Percentiles rank a stretch among this genome's conserved stretches.
Conservation (phyloP, 768 basidiomycete genomes). For the Neoboletus brunneissimus region DNA sequence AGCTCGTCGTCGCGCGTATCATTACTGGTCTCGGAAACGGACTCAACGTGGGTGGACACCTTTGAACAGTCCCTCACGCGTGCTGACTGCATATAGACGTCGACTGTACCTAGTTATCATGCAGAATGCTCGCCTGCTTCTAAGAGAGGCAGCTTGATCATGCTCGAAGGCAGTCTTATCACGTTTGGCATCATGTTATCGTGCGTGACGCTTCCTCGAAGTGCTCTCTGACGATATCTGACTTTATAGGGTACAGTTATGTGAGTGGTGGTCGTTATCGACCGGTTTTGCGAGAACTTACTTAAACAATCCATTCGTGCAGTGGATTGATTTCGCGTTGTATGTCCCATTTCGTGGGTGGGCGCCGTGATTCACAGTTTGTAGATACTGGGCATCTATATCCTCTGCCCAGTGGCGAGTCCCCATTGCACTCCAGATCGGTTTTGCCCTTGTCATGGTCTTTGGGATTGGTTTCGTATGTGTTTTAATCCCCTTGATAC, state of each 20-base stretch:
- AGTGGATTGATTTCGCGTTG: slow-evolving; percentile 68
- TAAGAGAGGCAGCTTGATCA: slow-evolving; percentile 57
- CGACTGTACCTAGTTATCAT: slow-evolving; percentile 63
- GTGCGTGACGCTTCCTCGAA: slow-evolving; percentile 34
- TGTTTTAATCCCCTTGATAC: slow-evolving; percentile 2
- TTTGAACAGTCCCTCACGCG: too few relatives aligned
- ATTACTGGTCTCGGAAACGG: slow-evolving; percentile 67
- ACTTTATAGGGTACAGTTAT: slow-evolving; percentile 13
- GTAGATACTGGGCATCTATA: slow-evolving; percentile 48
- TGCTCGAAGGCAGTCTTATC: slow-evolving; percentile 63
- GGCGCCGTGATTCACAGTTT: not conserved
- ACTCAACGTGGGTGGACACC: slow-evolving; percentile 42
- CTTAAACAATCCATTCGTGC: slow-evolving; percentile 3
- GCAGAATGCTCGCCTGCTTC: slow-evolving; percentile 64
- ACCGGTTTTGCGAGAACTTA: not conserved
- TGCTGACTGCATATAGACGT: slow-evolving; percentile 42
- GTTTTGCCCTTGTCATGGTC: slow-evolving; percentile 54
- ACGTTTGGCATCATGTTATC: slow-evolving; percentile 63
- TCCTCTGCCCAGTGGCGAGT: slow-evolving; percentile 62
- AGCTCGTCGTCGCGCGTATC: slow-evolving; percentile 59
- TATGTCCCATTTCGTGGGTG: slow-evolving; percentile 24
- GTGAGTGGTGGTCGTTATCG: slow-evolving; percentile 11
- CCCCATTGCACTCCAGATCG: slow-evolving; percentile 58
- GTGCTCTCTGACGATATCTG: not conserved
- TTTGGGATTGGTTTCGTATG: slow-evolving; percentile 44